Evolutionary conservation across 2,329 filamentous ascomycete genomes (phyloP).

Genomic region (Pseudogymnoascus sp.): DNA sequence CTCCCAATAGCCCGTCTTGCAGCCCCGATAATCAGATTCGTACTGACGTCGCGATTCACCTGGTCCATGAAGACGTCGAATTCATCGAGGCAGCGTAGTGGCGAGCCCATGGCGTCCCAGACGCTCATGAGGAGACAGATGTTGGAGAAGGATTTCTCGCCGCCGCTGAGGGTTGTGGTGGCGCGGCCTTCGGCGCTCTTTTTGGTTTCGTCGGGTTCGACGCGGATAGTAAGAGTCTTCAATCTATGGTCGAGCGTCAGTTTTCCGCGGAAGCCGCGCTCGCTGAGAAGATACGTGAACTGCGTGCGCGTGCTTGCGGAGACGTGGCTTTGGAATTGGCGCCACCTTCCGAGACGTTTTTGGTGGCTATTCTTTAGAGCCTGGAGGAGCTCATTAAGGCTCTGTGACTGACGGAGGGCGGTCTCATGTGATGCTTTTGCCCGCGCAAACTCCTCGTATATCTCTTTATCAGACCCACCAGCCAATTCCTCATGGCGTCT

Average conservation of each 20-base stretch:
- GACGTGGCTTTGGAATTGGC: constrained; percentile 73
- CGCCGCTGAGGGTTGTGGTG: constrained; percentile 88
- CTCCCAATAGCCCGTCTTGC: constrained; percentile 80
- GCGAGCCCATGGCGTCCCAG: constrained; percentile 97
- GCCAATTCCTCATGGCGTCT: not conserved
- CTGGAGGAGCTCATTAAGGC: constrained; percentile 35
- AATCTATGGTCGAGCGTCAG: constrained; percentile 68
- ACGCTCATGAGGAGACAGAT: constrained; percentile 88
- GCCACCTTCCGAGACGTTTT: constrained; percentile 68
- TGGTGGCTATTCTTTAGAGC: constrained; percentile 52
- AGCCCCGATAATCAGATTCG: constrained; percentile 84
- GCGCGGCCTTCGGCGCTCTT: constrained; percentile 64
- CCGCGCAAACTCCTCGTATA: constrained; percentile 40
- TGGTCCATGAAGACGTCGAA: constrained; percentile 99
- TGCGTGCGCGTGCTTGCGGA: constrained; percentile 77
- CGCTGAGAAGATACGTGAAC: constrained; percentile 81
- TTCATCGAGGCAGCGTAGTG: constrained; percentile 89
- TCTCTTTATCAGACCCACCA: constrained; percentile 58
- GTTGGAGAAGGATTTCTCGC: constrained; percentile 96
- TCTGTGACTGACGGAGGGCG: constrained; percentile 37
- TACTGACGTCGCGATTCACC: constrained; percentile 87
- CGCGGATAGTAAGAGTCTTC: constrained; percentile 69
- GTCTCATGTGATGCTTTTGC: constrained; percentile 35
- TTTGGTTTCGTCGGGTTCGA: constrained; percentile 63
- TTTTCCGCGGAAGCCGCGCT: constrained; percentile 79